phyloP scores from a whole-genome alignment of 2,329 filamentous ascomycete species.

The Monosporascus sp. region DNA sequence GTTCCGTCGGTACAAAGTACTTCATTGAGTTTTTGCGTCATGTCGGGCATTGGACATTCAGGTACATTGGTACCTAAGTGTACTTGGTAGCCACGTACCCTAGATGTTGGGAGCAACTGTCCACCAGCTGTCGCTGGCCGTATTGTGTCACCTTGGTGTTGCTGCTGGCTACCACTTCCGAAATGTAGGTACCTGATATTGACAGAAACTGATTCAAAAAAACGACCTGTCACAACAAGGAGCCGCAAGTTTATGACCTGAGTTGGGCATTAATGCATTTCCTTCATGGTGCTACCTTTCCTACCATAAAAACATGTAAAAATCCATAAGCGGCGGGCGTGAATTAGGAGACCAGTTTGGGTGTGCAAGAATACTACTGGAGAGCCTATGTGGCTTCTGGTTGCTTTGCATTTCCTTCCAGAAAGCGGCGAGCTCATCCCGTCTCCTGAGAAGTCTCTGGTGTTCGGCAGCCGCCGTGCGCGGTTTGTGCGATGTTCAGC shows the following conservation, averaged over 20 bases:
- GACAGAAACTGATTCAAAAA: background rate
- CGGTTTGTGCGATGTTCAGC: background rate
- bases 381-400: background rate
- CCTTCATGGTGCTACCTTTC: conserved; percentile 15
- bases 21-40: too few relatives aligned
- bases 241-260: background rate
- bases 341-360: background rate
- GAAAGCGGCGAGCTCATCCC: background rate
- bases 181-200: background rate
- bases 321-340: conserved; percentile 11
- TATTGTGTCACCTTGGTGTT: too few relatives aligned
- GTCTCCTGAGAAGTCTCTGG: background rate
- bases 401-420: background rate
- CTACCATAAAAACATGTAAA: conserved; percentile 15
- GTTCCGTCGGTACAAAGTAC: too few relatives aligned
- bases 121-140: too few relatives aligned
- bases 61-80: too few relatives aligned
- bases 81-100: too few relatives aligned
- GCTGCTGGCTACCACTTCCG: too few relatives aligned
- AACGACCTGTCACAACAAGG: conserved; percentile 1
- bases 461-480: background rate
- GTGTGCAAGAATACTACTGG: background rate
- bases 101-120: too few relatives aligned
- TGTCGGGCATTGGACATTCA: too few relatives aligned
- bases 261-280: conserved; percentile 16